phyloP scores from a whole-genome alignment of 1,284 basidiomycete genomes.

The Exobasidium cylindrosporum region DNA sequence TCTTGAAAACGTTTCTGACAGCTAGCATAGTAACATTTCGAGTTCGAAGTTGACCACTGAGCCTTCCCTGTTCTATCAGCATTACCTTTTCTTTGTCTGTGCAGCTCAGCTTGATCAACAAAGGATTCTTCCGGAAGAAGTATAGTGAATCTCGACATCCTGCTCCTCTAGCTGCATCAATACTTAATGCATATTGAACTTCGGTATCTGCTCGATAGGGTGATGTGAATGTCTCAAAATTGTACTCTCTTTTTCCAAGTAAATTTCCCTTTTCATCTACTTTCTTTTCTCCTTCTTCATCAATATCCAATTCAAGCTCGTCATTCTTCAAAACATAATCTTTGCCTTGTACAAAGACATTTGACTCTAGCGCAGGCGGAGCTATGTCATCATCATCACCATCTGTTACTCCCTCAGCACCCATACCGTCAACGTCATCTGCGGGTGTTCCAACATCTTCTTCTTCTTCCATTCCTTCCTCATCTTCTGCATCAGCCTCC shows the following conservation, averaged over 20 bases:
- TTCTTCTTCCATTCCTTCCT: slow-evolving; percentile 1
- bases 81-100: slow-evolving; percentile 72
- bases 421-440: not conserved
- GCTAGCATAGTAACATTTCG: slow-evolving; percentile 90
- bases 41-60: slow-evolving; percentile 81
- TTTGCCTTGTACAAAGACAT: slow-evolving; percentile 71
- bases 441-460: not conserved
- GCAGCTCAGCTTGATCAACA: slow-evolving; percentile 75
- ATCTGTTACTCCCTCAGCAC: slow-evolving; percentile 5
- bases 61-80: slow-evolving; percentile 79
- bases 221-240: slow-evolving; percentile 79
- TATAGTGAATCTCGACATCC: slow-evolving; percentile 95
- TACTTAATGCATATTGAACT: slow-evolving; percentile 87
- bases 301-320: slow-evolving; percentile 78
- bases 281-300: slow-evolving; percentile 85
- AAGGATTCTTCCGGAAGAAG: slow-evolving; percentile 86
- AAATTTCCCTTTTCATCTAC: slow-evolving; percentile 80
- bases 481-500: slow-evolving; percentile 11
- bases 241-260: slow-evolving; percentile 82
- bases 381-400: slow-evolving; percentile 6
- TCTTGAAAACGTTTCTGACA: slow-evolving; percentile 86
- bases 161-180: slow-evolving; percentile 90
- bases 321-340: slow-evolving; percentile 76
- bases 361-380: slow-evolving; percentile 31
- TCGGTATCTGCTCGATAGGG: slow-evolving; percentile 74